phyloP scores from a whole-genome alignment of 768 basidiomycete species.

The Podaxis rugospora region DNA sequence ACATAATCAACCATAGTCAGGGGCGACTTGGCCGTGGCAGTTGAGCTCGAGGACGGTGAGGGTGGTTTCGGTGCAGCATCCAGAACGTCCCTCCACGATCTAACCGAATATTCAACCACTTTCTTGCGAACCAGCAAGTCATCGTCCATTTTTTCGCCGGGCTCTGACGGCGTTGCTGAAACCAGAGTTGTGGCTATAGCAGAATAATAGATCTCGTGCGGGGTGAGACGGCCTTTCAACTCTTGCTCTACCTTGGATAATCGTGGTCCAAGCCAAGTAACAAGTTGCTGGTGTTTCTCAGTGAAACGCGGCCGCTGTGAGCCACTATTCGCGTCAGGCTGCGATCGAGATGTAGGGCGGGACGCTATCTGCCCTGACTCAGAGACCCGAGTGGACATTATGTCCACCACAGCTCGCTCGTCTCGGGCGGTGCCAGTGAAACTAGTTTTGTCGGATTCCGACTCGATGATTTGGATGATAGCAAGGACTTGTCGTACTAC shows the following conservation, averaged over 20 bases:
- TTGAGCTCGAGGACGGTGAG: slow-evolving; percentile 3
- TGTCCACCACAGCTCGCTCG: neutral
- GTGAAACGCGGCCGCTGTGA: slow-evolving; percentile 35
- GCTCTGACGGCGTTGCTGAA: slow-evolving; percentile 45
- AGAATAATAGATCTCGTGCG: neutral
- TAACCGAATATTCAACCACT: slow-evolving; percentile 45
- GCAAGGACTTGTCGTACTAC: slow-evolving; percentile 66
- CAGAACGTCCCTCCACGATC: slow-evolving; percentile 47
- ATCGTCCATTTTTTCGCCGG: slow-evolving; percentile 18
- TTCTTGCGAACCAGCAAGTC: slow-evolving; percentile 21
- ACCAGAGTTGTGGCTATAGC: slow-evolving; percentile 37
- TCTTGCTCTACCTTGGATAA: slow-evolving; percentile 58
- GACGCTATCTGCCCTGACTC: neutral
- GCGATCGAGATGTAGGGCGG: slow-evolving; percentile 10
- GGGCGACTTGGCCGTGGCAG: neutral
- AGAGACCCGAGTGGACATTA: neutral
- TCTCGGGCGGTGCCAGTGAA: neutral
- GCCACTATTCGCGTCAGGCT: slow-evolving; percentile 12
- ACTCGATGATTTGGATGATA: slow-evolving; percentile 58
- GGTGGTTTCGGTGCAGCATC: slow-evolving; percentile 19
- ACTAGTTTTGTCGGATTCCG: slow-evolving; percentile 31
- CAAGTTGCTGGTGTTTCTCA: slow-evolving; percentile 48
- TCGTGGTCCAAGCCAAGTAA: slow-evolving; percentile 54
- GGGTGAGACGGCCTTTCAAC: slow-evolving; percentile 55
- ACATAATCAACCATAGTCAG: slow-evolving; percentile 4